Evolutionary conservation across 371 early-diverging fungal species (phyloP).

Genomic region (Actinomucor elegans): DNA sequence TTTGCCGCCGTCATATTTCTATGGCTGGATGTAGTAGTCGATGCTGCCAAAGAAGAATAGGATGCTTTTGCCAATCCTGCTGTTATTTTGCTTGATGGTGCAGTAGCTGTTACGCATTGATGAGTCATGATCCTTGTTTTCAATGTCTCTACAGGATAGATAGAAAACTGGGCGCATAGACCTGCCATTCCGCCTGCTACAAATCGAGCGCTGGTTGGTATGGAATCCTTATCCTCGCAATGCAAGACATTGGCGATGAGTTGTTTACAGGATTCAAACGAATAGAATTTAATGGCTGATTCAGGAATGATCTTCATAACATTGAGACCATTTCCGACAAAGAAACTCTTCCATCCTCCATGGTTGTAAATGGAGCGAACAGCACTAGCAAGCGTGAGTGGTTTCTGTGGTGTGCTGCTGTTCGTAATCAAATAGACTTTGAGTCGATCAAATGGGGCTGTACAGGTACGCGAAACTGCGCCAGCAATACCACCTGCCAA

Average conservation of each 20-base stretch:
- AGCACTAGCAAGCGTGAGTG: conserved; percentile 33
- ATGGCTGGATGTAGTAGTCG: background rate
- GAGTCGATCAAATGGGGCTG: conserved; percentile 79
- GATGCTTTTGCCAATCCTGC: conserved; percentile 1
- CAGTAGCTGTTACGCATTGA: conserved; percentile 2
- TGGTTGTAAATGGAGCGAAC: conserved; percentile 53
- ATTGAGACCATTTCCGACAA: conserved; percentile 75
- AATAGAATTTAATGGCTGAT: conserved; percentile 73
- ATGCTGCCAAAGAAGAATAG: conserved; percentile 5
- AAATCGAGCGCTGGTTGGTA: conserved; percentile 65
- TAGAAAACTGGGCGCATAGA: conserved; percentile 63
- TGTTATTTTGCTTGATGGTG: background rate
- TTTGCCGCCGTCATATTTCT: conserved; percentile 3
- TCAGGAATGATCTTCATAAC: conserved; percentile 78
- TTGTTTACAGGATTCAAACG: conserved; percentile 63
- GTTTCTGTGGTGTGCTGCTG: conserved; percentile 10
- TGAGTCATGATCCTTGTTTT: conserved; percentile 74
- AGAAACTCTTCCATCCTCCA: conserved; percentile 69
- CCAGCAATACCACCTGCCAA: conserved; percentile 78
- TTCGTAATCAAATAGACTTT: conserved; percentile 74
- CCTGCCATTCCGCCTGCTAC: conserved; percentile 81
- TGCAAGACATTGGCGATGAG: conserved; percentile 43
- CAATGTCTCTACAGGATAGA: conserved; percentile 78
- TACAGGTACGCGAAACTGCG: conserved; percentile 72
- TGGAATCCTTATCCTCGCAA: conserved; percentile 46